Conservation (phyloP, 116 monocot species). For the Thalassia testudinum region DNA sequence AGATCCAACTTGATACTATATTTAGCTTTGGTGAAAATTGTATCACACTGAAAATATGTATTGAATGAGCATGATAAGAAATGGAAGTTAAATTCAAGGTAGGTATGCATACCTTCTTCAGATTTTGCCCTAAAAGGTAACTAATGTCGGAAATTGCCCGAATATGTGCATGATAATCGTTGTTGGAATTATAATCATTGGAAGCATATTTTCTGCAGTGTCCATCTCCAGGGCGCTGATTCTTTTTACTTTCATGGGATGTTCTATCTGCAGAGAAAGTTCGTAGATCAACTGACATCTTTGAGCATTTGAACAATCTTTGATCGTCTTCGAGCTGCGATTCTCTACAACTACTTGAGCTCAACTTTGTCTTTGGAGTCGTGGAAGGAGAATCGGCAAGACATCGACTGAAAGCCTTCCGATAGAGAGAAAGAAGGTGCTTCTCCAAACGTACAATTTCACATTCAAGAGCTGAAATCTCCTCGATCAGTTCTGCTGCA, state of each 20-base stretch:
- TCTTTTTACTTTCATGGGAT: background rate
- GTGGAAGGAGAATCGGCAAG: background rate
- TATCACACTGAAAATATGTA: no score
- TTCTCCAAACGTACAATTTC: slow-evolving; percentile 14
- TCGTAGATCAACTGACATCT: background rate
- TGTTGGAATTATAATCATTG: no score
- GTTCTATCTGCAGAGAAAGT: background rate
- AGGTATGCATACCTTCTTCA: background rate
- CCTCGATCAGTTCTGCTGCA: slow-evolving; percentile 11
- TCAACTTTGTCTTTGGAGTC: background rate
- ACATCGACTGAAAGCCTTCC: slow-evolving; percentile 3
- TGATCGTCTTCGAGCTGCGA: background rate
- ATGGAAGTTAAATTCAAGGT: no score
- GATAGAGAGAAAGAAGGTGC: slow-evolving; percentile 14
- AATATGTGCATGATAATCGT: no score
- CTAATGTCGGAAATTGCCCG: no score
- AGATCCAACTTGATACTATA: no score
- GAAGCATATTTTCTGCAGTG: background rate
- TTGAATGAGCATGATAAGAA: no score
- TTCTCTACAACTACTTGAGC: background rate
- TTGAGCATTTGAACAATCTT: background rate
- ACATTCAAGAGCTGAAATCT: slow-evolving; percentile 12
- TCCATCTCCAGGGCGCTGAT: background rate
- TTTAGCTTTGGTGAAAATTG: no score
- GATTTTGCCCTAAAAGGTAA: background rate